Conservation (phyloP, 495 filamentous ascomycete genomes). For the Clavariopsis aquatica region DNA sequence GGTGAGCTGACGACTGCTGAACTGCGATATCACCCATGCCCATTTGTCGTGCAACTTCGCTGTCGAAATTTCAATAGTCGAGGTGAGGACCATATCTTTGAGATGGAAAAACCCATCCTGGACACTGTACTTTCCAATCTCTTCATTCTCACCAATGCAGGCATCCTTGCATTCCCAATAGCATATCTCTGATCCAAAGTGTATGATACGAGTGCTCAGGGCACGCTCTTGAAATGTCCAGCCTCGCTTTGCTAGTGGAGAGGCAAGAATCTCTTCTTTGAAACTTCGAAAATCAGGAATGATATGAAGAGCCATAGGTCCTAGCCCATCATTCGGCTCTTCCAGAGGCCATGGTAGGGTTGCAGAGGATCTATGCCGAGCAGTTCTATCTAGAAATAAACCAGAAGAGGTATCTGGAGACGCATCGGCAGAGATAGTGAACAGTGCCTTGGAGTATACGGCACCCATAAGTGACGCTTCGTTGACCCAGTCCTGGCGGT, state of each 20-base stretch:
- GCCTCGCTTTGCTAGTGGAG: constrained; percentile 2
- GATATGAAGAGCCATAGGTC: background rate
- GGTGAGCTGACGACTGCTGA: constrained; percentile 11
- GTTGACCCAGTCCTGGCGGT: constrained; percentile 25
- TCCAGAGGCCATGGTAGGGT: background rate
- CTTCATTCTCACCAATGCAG: constrained; percentile 2
- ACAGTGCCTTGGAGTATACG: constrained; percentile 32
- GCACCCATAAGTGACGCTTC: constrained; percentile 31
- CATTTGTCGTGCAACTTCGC: constrained; percentile 5
- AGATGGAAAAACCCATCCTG: constrained; percentile 4
- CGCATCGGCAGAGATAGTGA: constrained; percentile 31
- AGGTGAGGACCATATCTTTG: background rate
- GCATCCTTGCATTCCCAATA: constrained; percentile 3
- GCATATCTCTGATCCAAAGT: background rate
- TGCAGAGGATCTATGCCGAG: background rate
- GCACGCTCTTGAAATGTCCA: constrained; percentile 4
- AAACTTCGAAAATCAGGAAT: background rate
- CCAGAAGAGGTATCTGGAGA: constrained; percentile 2
- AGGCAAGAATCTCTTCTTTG: background rate
- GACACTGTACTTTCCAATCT: constrained; percentile 3
- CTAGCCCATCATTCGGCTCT: background rate
- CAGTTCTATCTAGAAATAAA: background rate
- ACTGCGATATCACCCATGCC: background rate
- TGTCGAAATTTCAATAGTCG: background rate
- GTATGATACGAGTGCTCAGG: background rate